Evolutionary conservation across 805 yeast species (phyloP).

Genomic region (Ogataea pilisensis): DNA sequence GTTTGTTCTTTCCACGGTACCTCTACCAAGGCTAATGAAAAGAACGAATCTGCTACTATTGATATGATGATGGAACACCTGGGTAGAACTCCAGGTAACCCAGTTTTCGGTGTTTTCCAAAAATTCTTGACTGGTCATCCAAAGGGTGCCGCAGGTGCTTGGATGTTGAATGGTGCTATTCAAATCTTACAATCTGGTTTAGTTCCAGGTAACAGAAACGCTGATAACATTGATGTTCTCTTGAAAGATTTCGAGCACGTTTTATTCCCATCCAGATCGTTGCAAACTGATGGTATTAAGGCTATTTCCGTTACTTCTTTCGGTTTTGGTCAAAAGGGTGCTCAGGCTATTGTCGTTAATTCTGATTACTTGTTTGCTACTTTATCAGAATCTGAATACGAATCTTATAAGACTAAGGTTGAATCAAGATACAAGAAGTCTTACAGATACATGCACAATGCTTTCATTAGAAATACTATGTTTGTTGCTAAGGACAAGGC

Average conservation of each 20-base stretch:
- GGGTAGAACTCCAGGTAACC: slow-evolving; percentile 97
- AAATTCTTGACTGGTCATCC: slow-evolving; percentile 99
- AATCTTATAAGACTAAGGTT: slow-evolving; percentile 67
- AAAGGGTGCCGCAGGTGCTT: slow-evolving; percentile 99
- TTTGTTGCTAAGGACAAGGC: slow-evolving; percentile 91
- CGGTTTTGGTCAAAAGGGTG: slow-evolving; percentile 99
- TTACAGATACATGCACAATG: slow-evolving; percentile 93
- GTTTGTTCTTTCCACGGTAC: slow-evolving; percentile 99
- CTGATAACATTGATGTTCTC: slow-evolving; percentile 86
- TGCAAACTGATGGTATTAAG: slow-evolving; percentile 95
- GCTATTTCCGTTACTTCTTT: slow-evolving; percentile 96
- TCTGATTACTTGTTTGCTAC: slow-evolving; percentile 91
- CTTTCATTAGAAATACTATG: slow-evolving; percentile 85
- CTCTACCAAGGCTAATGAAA: slow-evolving; percentile 96
- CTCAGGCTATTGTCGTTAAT: slow-evolving; percentile 86
- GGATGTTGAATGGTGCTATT: slow-evolving; percentile 99
- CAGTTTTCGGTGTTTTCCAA: slow-evolving; percentile 97
- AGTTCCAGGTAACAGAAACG: slow-evolving; percentile 98
- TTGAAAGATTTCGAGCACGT: slow-evolving; percentile 84
- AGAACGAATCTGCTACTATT: slow-evolving; percentile 92
- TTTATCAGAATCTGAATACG: slow-evolving; percentile 67
- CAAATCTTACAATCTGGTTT: slow-evolving; percentile 89
- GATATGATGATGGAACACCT: slow-evolving; percentile 90
- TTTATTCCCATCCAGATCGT: slow-evolving; percentile 88
- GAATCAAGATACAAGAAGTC: slow-evolving; percentile 80